Percentiles rank a stretch among this genome's conserved stretches.
Conservation (phyloP, 164 flowering plant genomes). For the Tinospora cordifolia region DNA sequence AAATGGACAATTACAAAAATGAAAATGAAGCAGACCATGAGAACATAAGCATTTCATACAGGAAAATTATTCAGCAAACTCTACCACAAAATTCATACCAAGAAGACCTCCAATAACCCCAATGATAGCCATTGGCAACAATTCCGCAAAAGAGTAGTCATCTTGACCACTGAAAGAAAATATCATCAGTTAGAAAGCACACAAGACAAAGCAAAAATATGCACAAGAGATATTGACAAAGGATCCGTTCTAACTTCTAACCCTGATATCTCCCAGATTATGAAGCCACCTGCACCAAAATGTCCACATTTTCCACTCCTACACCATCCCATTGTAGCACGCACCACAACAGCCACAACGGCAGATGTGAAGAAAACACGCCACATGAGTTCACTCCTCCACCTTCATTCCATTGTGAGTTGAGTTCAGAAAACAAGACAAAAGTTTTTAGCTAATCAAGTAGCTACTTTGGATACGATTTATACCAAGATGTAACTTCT, state of each 20-base stretch:
- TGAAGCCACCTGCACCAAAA: conserved; percentile 98
- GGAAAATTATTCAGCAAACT: background rate
- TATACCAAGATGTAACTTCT: conserved; percentile 97
- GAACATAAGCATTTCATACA: background rate
- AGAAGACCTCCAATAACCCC: conserved; percentile 97
- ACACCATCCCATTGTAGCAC: conserved; percentile 96
- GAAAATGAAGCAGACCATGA: background rate
- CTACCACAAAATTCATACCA: conserved; percentile 40
- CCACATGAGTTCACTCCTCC: conserved; percentile 99
- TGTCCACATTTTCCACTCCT: conserved; percentile 92
- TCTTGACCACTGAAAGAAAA: conserved; percentile 72
- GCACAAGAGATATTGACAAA: conserved; percentile 2
- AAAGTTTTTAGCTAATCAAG: background rate
- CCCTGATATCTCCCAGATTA: conserved; percentile 95
- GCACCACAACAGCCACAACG: conserved; percentile 92
- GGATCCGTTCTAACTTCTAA: conserved; percentile 33
- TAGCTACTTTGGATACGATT: background rate
- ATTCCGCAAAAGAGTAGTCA: conserved; percentile 87
- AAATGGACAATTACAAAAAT: background rate
- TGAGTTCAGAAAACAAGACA: background rate
- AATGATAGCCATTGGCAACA: conserved; percentile 96
- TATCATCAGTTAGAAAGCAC: conserved; percentile 1
- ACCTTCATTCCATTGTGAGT: conserved; percentile 40
- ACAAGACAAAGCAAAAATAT: background rate
- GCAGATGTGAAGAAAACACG: conserved; percentile 98